Evolutionary conservation across 148 eudicot genomes (phyloP).

Genomic region (Persicaria maculosa): DNA sequence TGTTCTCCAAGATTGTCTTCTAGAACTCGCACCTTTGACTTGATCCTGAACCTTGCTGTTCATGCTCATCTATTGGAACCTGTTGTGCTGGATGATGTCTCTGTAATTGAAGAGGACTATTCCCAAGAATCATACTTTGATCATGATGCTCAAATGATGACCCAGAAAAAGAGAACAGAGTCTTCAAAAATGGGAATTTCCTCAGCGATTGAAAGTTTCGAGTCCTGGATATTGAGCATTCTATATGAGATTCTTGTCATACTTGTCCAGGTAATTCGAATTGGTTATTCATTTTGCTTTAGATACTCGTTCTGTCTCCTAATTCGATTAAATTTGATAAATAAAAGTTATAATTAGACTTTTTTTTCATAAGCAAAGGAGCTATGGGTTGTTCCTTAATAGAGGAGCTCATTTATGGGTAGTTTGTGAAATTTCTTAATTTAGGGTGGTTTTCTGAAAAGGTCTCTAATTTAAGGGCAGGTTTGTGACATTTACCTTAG

Average conservation of each 20-base stretch:
- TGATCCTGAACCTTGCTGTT: constrained; percentile 93
- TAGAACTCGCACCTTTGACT: constrained; percentile 81
- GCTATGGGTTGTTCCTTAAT: no score
- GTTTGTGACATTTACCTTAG: no score
- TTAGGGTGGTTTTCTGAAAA: no score
- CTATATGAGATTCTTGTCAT: constrained; percentile 77
- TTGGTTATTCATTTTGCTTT: not conserved
- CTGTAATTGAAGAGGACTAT: constrained; percentile 70
- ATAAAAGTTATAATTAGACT: no score
- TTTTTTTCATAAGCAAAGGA: no score
- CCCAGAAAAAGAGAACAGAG: constrained; percentile 43
- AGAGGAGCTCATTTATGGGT: no score
- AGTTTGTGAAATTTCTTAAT: no score
- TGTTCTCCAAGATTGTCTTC: constrained; percentile 65
- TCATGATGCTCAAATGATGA: constrained; percentile 41
- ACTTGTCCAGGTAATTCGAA: constrained; percentile 75
- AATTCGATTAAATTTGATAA: no score
- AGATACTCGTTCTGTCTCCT: not conserved
- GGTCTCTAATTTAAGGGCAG: no score
- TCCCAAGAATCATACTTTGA: constrained; percentile 49
- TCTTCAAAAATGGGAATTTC: constrained; percentile 32
- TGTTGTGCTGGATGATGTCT: constrained; percentile 54
- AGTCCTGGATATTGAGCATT: constrained; percentile 83
- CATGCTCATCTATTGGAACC: constrained; percentile 97
- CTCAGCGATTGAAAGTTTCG: constrained; percentile 70